phyloP scores from a whole-genome alignment of 768 basidiomycete genomes.

The Asterophora parasitica region DNA sequence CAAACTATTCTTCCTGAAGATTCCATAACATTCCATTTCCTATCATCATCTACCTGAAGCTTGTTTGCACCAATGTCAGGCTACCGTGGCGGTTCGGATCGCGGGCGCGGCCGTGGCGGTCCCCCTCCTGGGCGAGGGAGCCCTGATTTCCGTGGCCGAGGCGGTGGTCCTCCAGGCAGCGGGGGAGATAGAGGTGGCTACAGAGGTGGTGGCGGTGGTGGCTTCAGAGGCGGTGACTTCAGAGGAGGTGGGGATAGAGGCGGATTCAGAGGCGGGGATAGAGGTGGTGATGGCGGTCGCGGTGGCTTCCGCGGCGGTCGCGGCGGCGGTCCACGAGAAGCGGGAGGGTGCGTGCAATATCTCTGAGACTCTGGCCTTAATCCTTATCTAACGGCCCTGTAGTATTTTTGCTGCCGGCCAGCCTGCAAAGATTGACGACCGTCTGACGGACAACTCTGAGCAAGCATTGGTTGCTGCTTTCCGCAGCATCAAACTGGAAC shows the following conservation, averaged over 20 bases:
- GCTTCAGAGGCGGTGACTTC: conserved; percentile 2
- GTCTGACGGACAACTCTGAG: conserved; percentile 37
- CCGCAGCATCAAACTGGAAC: conserved; percentile 25
- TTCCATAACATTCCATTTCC: neutral
- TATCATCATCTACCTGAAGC: neutral
- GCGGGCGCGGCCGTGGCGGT: conserved; percentile 36
- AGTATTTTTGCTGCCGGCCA: conserved; percentile 37
- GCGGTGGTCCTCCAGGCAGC: conserved; percentile 11
- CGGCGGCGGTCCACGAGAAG: conserved; percentile 24
- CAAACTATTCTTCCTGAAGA: conserved; percentile 1
- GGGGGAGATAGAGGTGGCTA: conserved; percentile 23
- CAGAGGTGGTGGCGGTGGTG: conserved; percentile 4
- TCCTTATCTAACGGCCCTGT: conserved; percentile 6
- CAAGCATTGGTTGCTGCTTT: conserved; percentile 36
- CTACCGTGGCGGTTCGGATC: conserved; percentile 22
- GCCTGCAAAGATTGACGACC: conserved; percentile 37
- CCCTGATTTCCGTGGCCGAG: conserved; percentile 18
- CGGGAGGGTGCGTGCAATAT: conserved; percentile 29
- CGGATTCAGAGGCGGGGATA: conserved; percentile 20
- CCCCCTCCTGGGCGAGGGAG: conserved; percentile 27
- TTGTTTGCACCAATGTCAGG: conserved; percentile 21
- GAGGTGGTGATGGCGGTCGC: conserved; percentile 14
- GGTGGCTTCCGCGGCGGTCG: conserved; percentile 17
- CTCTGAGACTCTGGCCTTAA: too few relatives aligned
- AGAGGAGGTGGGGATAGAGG: conserved; percentile 11